Evolutionary conservation across 2,329 filamentous ascomycete species (phyloP), one percentile per base, ranked within the genome.

Genomic region (Penicillium sp.): DNA sequence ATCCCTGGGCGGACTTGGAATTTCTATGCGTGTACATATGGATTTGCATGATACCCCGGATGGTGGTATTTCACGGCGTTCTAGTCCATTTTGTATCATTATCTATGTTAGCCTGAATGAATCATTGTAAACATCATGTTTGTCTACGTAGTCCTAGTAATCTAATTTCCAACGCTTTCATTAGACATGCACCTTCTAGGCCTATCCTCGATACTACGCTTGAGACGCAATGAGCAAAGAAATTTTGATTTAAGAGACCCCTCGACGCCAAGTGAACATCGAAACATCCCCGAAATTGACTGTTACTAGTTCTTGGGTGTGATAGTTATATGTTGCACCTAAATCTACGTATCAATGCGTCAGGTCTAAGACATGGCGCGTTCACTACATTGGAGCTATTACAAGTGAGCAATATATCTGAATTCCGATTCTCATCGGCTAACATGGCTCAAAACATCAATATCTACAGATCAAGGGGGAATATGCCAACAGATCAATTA

Each of bases 21-120:
- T 29, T 29, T 29, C 8, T 31, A 8, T 41, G 5, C 16, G 9
- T 55, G 19, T 29, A 55, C 46, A 34, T 41, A 34, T 41, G 44
- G 36, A 19, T 21, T 38, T 23, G 21, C 16, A 49, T 50, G 52
- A 54, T 54, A 50, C 44, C 44, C 52, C 3, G 38, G 36, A 50
- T 7, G 27, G 27, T 29, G 45, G 51, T 21, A 27, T 46, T 38
- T 29, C 13, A 52, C 11, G n/a, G 40, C 41, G 31, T n/a, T 46
- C 19, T 3, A 21, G 31, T 25, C 50, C 31, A 23, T 27, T 36
- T 4, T 29, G 33, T 46, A 53, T 29, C 23, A 46, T 23, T 46
- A 46, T 33, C 15, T 33, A 23, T 21, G 9, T 47, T 23, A 38
- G 15, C 40, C 10, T 53, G 31, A 53, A 53, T 31, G 40, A 45